These are phyloP conservation scores for Stylosanthes scabra DNA, from an alignment of 331 rosid species.

Conservation along the genomic window DNA sequence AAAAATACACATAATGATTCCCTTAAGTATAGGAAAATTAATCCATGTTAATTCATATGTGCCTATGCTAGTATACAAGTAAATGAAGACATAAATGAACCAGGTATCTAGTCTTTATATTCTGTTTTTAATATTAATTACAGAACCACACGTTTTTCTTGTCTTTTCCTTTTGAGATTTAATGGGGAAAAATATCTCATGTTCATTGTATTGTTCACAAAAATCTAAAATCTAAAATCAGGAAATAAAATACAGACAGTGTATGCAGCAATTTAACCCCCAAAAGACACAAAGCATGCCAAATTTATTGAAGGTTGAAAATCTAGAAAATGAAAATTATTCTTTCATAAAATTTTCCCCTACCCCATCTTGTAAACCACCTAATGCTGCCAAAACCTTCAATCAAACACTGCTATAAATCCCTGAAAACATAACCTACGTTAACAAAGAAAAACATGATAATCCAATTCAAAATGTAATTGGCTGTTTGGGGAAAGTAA, in stretches of 20 bases:
- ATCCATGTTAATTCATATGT: too few species aligned
- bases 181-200: too few species aligned
- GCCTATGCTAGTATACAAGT: background rate
- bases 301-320: background rate
- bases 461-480: background rate
- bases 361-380: background rate
- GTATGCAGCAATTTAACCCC: background rate
- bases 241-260: too few species aligned
- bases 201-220: too few species aligned
- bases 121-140: too few species aligned
- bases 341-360: background rate
- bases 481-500: constrained; percentile 6
- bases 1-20: too few species aligned
- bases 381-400: background rate
- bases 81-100: background rate
- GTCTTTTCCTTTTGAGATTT: too few species aligned
- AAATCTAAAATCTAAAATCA: too few species aligned
- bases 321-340: background rate
- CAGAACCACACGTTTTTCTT: too few species aligned
- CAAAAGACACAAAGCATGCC: constrained; percentile 19
- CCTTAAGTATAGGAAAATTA: too few species aligned
- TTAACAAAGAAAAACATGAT: background rate
- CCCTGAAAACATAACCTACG: background rate
- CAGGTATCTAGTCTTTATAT: too few species aligned
- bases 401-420: background rate